These are phyloP conservation scores for Chrysanthemum makinoi DNA, from an alignment of 129 eudicot species.

Conservation along the genomic window DNA sequence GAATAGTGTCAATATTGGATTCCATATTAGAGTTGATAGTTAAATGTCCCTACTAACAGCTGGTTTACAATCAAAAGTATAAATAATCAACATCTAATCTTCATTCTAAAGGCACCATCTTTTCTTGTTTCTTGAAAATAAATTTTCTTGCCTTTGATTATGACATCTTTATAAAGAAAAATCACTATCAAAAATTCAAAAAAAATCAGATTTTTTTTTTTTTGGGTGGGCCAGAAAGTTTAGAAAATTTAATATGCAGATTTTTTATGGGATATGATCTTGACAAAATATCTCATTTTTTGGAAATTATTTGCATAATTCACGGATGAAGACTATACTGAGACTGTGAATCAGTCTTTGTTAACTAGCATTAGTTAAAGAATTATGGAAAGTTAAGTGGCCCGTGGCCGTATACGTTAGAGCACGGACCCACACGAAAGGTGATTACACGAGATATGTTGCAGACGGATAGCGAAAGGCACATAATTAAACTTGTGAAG, in stretches of 20 bases:
- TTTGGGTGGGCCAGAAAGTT: constrained; percentile 30
- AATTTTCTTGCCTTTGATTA: constrained; percentile 31
- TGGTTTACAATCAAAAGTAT: constrained; percentile 32
- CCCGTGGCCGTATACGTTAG: constrained; percentile 18
- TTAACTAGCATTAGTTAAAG: not conserved
- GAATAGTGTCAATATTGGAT: constrained; percentile 26
- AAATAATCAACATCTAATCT: constrained; percentile 28
- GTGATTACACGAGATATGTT: not conserved
- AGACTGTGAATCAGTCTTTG: constrained; percentile 1
- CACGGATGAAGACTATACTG: constrained; percentile 7
- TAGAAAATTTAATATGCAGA: not conserved
- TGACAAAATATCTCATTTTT: constrained; percentile 24
- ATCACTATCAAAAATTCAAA: constrained; percentile 24
- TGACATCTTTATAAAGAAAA: constrained; percentile 29
- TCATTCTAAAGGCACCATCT: constrained; percentile 29
- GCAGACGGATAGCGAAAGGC: constrained; percentile 5
- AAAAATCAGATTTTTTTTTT: constrained; percentile 7
- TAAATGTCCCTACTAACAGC: constrained; percentile 43
- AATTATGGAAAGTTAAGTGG: not conserved
- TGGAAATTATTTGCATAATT: constrained; percentile 17
- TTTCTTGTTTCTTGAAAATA: constrained; percentile 33
- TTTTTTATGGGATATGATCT: constrained; percentile 4
- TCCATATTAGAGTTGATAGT: constrained; percentile 28
- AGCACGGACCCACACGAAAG: constrained; percentile 16
- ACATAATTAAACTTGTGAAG: constrained; percentile 11